These are phyloP conservation scores for Carex pumila DNA, from an alignment of 176 grass and related monocot genomes.

Conservation along the genomic window DNA sequence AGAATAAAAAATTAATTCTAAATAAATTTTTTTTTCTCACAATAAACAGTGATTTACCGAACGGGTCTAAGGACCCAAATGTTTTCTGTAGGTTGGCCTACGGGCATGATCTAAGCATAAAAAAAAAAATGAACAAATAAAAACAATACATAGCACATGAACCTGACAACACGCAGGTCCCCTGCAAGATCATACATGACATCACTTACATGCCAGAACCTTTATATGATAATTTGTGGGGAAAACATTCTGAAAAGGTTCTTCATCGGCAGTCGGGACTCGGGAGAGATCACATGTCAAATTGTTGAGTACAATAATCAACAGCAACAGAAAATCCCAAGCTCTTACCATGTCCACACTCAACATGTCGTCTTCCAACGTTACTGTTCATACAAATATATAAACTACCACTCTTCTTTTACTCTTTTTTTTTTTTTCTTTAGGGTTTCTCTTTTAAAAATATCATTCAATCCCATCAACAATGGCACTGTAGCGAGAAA, in stretches of 20 bases:
- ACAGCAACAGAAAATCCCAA: not conserved
- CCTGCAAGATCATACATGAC: not conserved
- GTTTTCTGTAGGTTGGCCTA: too few relatives aligned
- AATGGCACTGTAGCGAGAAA: conserved; percentile 24
- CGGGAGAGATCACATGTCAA: not conserved
- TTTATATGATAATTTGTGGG: not conserved
- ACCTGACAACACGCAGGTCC: not conserved
- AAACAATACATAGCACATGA: too few relatives aligned
- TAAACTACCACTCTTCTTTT: not conserved
- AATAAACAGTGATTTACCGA: too few relatives aligned
- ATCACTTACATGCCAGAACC: not conserved
- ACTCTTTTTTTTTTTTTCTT: conserved; percentile 8
- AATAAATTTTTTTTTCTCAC: too few relatives aligned
- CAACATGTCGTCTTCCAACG: conserved; percentile 19
- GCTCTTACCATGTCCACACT: conserved; percentile 2
- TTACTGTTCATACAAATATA: conserved; percentile 25
- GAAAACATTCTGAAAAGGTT: not conserved
- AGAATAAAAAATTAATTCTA: too few relatives aligned
- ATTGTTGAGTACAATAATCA: not conserved
- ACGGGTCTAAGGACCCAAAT: too few relatives aligned
- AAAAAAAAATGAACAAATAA: too few relatives aligned
- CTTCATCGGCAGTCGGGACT: not conserved
- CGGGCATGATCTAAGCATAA: too few relatives aligned
- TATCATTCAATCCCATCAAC: conserved; percentile 21
- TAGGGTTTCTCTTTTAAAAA: conserved; percentile 18